Evolutionary conservation across 768 basidiomycete genomes (phyloP).

Genomic region (Leucocoprinus sp.): DNA sequence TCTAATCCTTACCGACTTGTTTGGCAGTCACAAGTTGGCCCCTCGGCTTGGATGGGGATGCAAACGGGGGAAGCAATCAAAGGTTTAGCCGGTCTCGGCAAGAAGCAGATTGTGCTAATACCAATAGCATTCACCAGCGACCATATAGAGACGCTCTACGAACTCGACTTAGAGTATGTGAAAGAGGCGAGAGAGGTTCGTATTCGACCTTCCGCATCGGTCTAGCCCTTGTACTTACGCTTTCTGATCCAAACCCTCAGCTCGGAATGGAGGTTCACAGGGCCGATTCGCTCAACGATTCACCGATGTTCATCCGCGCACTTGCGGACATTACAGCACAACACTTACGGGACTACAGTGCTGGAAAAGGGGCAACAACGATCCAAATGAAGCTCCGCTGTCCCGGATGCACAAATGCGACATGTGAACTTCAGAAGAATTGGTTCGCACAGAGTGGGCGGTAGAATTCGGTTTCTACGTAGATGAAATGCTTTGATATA

Average conservation of each 20-base stretch:
- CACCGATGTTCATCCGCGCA: constrained; percentile 91
- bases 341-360: constrained; percentile 60
- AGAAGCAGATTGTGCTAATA: constrained; percentile 72
- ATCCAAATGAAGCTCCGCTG: constrained; percentile 82
- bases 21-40: constrained; percentile 98
- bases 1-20: constrained; percentile 87
- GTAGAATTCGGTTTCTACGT: constrained; percentile 16
- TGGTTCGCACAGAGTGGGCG: constrained; percentile 81
- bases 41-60: constrained; percentile 97
- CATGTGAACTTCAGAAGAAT: constrained; percentile 79
- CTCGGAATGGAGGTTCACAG: constrained; percentile 87
- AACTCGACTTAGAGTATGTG: constrained; percentile 89
- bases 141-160: constrained; percentile 97
- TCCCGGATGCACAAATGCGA: constrained; percentile 87
- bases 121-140: constrained; percentile 99
- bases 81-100: constrained; percentile 69
- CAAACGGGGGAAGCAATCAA: constrained; percentile 90
- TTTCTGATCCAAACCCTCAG: constrained; percentile 31
- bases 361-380: constrained; percentile 60
- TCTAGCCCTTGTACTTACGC: constrained; percentile 14
- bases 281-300: constrained; percentile 88
- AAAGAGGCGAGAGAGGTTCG: constrained; percentile 86
- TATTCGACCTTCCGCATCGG: constrained; percentile 14
- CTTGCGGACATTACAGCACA: constrained; percentile 83
- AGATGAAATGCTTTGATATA: constrained; percentile 1